Conservation (phyloP, 352 stramenopile genomes). For the Halophytophthora batemanensis region DNA sequence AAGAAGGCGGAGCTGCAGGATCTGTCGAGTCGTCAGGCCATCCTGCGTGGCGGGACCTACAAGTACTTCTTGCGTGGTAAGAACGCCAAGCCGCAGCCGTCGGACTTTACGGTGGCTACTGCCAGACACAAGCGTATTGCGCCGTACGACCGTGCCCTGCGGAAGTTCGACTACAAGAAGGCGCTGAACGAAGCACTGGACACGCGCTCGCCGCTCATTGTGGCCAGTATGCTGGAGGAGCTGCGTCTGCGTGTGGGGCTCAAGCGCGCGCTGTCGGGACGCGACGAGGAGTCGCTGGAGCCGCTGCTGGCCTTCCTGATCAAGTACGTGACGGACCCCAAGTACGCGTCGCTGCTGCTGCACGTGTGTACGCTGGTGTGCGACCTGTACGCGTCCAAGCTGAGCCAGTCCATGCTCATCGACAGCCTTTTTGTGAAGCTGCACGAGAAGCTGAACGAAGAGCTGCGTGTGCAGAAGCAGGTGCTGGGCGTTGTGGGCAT, state of each 20-base stretch:
- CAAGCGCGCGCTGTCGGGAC: constrained; percentile 84
- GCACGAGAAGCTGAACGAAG: constrained; percentile 79
- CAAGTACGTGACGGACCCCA: constrained; percentile 93
- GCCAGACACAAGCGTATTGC: constrained; percentile 89
- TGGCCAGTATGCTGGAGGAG: constrained; percentile 95
- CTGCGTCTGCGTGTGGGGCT: constrained; percentile 91
- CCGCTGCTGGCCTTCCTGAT: constrained; percentile 94
- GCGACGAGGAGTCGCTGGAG: constrained; percentile 94
- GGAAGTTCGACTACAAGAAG: constrained; percentile 95
- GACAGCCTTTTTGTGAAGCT: constrained; percentile 95
- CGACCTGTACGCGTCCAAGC: constrained; percentile 92
- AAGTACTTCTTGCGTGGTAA: constrained; percentile 90
- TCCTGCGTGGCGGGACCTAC: constrained; percentile 83
- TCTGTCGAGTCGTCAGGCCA: constrained; percentile 57
- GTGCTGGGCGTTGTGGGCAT: constrained; percentile 85
- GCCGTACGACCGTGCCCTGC: constrained; percentile 91
- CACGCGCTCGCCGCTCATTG: constrained; percentile 87
- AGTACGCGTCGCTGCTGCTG: constrained; percentile 91
- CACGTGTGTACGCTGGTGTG: constrained; percentile 91
- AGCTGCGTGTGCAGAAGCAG: constrained; percentile 85
- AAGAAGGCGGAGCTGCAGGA: constrained; percentile 72
- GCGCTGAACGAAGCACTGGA: constrained; percentile 93
- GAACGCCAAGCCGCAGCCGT: constrained; percentile 67
- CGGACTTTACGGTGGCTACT: constrained; percentile 77
- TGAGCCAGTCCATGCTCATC: constrained; percentile 89